Evolutionary conservation across 1,284 basidiomycete genomes (phyloP).

Genomic region (Ustilago trichophora): DNA sequence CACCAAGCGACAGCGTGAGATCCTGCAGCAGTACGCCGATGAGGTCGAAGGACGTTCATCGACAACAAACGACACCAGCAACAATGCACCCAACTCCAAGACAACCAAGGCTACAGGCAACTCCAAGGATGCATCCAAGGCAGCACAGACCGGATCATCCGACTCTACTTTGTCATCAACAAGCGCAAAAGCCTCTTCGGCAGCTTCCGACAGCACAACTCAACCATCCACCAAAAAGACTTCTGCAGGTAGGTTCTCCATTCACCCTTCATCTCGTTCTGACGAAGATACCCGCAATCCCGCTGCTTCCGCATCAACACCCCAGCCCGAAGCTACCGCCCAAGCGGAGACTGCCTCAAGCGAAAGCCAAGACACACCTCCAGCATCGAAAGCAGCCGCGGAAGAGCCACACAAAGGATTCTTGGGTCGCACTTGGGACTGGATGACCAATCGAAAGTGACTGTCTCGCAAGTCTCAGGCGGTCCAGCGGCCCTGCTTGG

Average conservation of each 20-base stretch:
- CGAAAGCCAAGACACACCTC: neutral
- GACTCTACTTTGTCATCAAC: slow-evolving; percentile 2
- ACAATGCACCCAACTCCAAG: slow-evolving; percentile 12
- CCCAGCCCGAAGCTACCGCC: neutral
- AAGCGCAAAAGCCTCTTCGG: slow-evolving; percentile 12
- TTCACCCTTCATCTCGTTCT: slow-evolving; percentile 41
- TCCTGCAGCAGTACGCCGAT: slow-evolving; percentile 90
- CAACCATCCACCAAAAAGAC: slow-evolving; percentile 23
- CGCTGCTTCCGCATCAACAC: neutral
- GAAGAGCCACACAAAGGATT: slow-evolving; percentile 14
- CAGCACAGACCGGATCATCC: neutral
- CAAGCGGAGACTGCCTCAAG: neutral
- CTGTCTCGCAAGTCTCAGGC: no score
- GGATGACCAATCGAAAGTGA: slow-evolving; percentile 26
- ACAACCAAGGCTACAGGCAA: slow-evolving; percentile 5
- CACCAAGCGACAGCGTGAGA: slow-evolving; percentile 81
- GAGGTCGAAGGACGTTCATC: slow-evolving; percentile 68
- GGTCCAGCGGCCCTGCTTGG: no score
- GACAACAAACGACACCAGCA: slow-evolving; percentile 7
- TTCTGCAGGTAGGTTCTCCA: slow-evolving; percentile 44
- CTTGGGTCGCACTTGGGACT: slow-evolving; percentile 34
- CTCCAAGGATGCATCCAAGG: neutral
- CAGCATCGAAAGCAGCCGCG: neutral
- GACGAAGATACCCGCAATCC: slow-evolving; percentile 16
- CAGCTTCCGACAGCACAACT: slow-evolving; percentile 6